These are phyloP conservation scores for Russula virescens DNA, from an alignment of 768 basidiomycete species.

Conservation along the genomic window DNA sequence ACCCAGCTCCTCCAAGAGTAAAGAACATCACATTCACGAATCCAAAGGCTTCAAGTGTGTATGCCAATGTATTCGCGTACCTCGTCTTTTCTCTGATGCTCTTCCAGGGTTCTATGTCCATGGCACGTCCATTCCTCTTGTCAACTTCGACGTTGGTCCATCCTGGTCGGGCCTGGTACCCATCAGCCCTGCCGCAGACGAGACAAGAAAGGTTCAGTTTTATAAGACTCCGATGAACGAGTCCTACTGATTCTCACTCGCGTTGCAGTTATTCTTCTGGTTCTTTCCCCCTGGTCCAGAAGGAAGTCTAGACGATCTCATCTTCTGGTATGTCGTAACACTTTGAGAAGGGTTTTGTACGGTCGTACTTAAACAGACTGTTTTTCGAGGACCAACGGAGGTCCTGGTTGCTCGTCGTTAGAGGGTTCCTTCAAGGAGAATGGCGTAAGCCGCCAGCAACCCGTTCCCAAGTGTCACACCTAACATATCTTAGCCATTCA, in stretches of 20 bases:
- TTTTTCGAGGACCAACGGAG: slow-evolving; percentile 63
- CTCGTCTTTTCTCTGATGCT: background rate
- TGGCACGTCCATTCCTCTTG: slow-evolving; percentile 57
- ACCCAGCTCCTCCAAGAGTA: slow-evolving; percentile 23
- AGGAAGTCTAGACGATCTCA: slow-evolving; percentile 65
- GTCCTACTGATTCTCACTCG: background rate
- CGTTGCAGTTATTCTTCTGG: slow-evolving; percentile 71
- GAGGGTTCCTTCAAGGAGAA: slow-evolving; percentile 71
- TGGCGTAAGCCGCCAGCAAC: slow-evolving; percentile 43
- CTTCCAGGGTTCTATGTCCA: slow-evolving; percentile 62
- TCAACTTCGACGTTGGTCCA: slow-evolving; percentile 68
- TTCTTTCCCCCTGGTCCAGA: slow-evolving; percentile 74
- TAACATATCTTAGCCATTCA: slow-evolving; percentile 47
- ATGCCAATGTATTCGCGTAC: background rate
- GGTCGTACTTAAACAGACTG: too few relatives aligned
- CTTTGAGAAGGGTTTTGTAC: background rate
- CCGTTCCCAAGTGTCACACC: background rate
- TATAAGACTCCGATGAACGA: background rate
- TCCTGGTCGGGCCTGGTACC: slow-evolving; percentile 73
- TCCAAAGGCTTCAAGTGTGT: slow-evolving; percentile 55
- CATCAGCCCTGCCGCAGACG: slow-evolving; percentile 52
- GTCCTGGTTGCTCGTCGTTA: slow-evolving; percentile 71
- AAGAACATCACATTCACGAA: slow-evolving; percentile 70
- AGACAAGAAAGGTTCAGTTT: slow-evolving; percentile 57
- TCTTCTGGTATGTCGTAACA: slow-evolving; percentile 54